Conservation (phyloP, 495 filamentous ascomycete genomes). For the Tuber indicum region DNA sequence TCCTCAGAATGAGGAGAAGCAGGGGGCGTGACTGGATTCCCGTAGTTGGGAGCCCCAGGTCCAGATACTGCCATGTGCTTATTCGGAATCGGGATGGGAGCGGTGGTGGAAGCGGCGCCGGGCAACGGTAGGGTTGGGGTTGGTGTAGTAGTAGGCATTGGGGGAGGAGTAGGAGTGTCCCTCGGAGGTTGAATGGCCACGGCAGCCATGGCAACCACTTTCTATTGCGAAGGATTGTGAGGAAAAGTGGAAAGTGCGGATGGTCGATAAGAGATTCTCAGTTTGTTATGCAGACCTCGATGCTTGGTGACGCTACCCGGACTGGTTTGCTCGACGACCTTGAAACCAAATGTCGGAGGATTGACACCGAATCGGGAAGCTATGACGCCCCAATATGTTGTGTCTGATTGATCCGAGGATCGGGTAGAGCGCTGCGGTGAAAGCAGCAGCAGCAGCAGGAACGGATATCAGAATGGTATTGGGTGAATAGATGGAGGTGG, state of each 20-base stretch:
- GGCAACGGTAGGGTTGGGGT: constrained; percentile 51
- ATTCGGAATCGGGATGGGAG: constrained; percentile 64
- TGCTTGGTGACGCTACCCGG: constrained; percentile 12
- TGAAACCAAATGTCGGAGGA: constrained; percentile 6
- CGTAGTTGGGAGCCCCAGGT: constrained; percentile 61
- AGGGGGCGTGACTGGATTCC: constrained; percentile 59
- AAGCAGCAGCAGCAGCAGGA: background rate
- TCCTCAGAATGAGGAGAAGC: constrained; percentile 55
- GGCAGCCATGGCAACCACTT: constrained; percentile 31
- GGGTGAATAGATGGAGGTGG: background rate
- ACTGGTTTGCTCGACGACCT: constrained; percentile 13
- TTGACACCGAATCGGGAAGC: constrained; percentile 11
- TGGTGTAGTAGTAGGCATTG: constrained; percentile 46
- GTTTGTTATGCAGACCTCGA: constrained; percentile 18
- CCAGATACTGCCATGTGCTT: constrained; percentile 82
- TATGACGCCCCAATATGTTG: constrained; percentile 10
- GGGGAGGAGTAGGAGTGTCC: constrained; percentile 36
- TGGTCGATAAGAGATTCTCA: constrained; percentile 6
- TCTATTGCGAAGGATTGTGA: constrained; percentile 7
- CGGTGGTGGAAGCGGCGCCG: too few relatives aligned
- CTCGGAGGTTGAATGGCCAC: constrained; percentile 35
- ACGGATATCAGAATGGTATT: background rate
- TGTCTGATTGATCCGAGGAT: constrained; percentile 14
- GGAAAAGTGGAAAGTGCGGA: constrained; percentile 8
- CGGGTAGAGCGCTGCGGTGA: constrained; percentile 6